Evolutionary conservation across 1,284 basidiomycete genomes (phyloP).

Genomic region (Heterobasidion irregulare): DNA sequence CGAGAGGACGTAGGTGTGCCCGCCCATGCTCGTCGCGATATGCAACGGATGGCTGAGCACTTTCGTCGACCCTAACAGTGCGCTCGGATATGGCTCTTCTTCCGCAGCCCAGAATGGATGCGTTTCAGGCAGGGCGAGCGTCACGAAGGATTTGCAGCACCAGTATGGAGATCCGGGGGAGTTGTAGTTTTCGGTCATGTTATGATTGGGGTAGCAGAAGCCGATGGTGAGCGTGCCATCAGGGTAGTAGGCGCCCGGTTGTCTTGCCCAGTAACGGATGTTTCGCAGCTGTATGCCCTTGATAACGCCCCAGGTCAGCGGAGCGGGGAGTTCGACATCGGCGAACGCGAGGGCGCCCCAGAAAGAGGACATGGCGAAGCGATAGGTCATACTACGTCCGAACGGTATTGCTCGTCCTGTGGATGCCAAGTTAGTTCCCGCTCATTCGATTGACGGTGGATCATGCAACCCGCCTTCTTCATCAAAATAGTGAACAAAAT

Average conservation of each 20-base stretch:
- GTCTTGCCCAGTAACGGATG: slow-evolving; percentile 61
- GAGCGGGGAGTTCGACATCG: slow-evolving; percentile 57
- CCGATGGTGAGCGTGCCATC: slow-evolving; percentile 72
- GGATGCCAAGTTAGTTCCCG: not conserved
- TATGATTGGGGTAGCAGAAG: slow-evolving; percentile 66
- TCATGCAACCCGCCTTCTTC: slow-evolving; percentile 39
- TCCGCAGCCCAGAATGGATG: slow-evolving; percentile 67
- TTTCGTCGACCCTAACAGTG: slow-evolving; percentile 36
- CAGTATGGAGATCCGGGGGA: slow-evolving; percentile 78
- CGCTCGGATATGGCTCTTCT: slow-evolving; percentile 54
- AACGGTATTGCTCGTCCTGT: slow-evolving; percentile 69
- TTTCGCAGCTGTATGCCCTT: slow-evolving; percentile 71
- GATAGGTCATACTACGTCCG: slow-evolving; percentile 69
- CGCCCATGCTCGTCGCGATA: slow-evolving; percentile 53
- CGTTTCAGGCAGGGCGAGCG: slow-evolving; percentile 51
- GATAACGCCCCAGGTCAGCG: slow-evolving; percentile 66
- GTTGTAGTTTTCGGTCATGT: slow-evolving; percentile 76
- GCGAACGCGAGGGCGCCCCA: slow-evolving; percentile 71
- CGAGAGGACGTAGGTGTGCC: slow-evolving; percentile 65
- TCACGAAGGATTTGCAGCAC: slow-evolving; percentile 73
- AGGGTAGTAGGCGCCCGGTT: slow-evolving; percentile 49
- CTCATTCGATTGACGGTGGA: too few relatives aligned
- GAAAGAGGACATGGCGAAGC: slow-evolving; percentile 73
- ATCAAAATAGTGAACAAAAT: slow-evolving; percentile 73
- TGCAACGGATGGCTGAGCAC: slow-evolving; percentile 56